A percentile compares a stretch with the other conserved stretches of the same genome.
phyloP scores from a whole-genome alignment of 495 filamentous ascomycete genomes.

The Lindgomyces ingoldianus region DNA sequence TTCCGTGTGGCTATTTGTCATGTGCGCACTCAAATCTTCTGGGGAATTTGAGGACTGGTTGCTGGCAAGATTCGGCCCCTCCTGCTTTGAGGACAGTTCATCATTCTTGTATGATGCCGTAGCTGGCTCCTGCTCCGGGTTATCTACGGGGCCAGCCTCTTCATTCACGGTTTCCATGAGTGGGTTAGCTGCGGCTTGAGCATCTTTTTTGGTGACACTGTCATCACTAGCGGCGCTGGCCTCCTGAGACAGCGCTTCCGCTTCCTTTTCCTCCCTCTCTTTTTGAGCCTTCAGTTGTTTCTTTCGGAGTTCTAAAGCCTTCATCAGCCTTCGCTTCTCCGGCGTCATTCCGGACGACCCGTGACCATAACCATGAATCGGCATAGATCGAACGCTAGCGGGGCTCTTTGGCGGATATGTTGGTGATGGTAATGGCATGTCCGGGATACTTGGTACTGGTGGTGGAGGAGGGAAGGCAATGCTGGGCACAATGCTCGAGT shows the following conservation, averaged over 20 bases:
- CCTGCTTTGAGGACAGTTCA: not conserved
- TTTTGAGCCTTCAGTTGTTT: constrained; percentile 54
- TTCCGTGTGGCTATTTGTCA: constrained; percentile 14
- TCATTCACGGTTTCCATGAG: not conserved
- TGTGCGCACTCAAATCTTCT: constrained; percentile 24
- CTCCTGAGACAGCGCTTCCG: not conserved
- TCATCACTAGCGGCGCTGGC: not conserved
- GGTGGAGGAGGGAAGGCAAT: constrained; percentile 43
- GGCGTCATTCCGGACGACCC: constrained; percentile 68
- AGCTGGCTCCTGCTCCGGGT: not conserved
- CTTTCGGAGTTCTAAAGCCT: constrained; percentile 85
- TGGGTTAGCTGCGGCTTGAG: not conserved
- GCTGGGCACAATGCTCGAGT: constrained; percentile 32
- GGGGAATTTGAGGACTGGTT: not conserved
- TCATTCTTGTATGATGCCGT: not conserved
- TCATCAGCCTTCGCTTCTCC: constrained; percentile 90
- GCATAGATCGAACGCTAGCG: constrained; percentile 49
- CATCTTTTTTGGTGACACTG: not conserved
- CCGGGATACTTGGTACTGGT: constrained; percentile 42
- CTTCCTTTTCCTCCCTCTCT: constrained; percentile 21
- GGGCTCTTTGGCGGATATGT: constrained; percentile 56
- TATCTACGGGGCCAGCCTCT: not conserved
- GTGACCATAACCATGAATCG: constrained; percentile 44
- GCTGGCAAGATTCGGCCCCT: not conserved
- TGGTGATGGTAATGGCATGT: constrained; percentile 52